Base-by-base conservation (phyloP, 2,329 filamentous ascomycete species). In the Cercospora zeina region DNA sequence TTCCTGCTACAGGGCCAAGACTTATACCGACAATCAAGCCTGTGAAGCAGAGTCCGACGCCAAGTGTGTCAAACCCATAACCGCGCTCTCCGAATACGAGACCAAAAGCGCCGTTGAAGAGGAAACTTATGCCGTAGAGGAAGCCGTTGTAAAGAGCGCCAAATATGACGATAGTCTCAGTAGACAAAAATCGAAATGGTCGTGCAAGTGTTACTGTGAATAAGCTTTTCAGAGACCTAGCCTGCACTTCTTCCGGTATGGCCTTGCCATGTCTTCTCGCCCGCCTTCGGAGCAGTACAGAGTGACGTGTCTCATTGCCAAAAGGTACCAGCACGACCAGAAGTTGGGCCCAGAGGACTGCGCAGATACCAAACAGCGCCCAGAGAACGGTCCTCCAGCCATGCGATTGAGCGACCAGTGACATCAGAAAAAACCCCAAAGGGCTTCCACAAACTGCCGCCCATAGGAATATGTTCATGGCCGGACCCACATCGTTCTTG, bases 121-220 rank as follows among this genome's bases (percentile, higher is more conserved):
- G 71, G 58, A 82, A 83, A 1, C 78, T 80, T 8, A 82, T 62
- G 1, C 80, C 80, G 54, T 82, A 82, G 2, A 82, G 70, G 62
- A 80, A 81, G 3, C 78, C 80, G 53, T 82, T 82, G 67, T 81
- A 82, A 0, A 80, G 66, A 1, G 80, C 79, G n/a, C 74, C 76
- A 36, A 80, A 80, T 14, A 79, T 75, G 31, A 81, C 77, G 47
- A 82, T 82, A 36, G 79, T 77, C 65, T 82, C 80, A 1, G 78
- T 77, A 11, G 73, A 74, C 2, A 82, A 65, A 54, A 82, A 81
- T 1, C 77, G 71, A 61, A 82, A 80, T 0, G 81, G 81, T n/a
- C 81, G 70, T 21, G 76, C 73, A 6, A 82, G 72, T 8, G 79
- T 75, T 4, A 77, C 74, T 2, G 72, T 69, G 58, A 81, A 79